A percentile compares a stretch with the other conserved stretches of the same genome.
Evolutionary conservation across 345 rosid species (phyloP).

Genomic region (Alliaria petiolata): DNA sequence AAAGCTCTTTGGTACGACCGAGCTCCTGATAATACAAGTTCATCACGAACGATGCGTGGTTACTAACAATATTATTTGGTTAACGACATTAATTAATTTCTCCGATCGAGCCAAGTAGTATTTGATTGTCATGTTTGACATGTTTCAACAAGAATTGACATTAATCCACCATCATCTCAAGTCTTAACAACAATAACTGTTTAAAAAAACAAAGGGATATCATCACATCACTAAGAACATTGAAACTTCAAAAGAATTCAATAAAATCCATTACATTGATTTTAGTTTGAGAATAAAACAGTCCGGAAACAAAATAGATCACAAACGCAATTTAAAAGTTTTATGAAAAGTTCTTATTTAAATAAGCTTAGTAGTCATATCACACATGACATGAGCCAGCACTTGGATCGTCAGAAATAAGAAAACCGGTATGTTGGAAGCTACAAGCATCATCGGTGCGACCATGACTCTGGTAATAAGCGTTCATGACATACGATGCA

Average conservation of each 20-base stretch:
- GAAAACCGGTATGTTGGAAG: neutral
- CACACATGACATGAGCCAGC: neutral
- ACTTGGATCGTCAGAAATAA: neutral
- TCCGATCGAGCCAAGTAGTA: no score
- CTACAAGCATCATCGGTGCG: neutral
- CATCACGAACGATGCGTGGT: no score
- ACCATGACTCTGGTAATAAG: slow-evolving; percentile 49
- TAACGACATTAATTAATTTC: no score
- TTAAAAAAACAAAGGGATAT: neutral
- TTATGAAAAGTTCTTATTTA: neutral
- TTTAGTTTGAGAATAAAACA: neutral
- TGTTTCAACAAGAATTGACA: neutral
- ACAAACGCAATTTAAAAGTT: neutral
- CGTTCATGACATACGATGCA: slow-evolving; percentile 78
- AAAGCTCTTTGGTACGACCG: no score
- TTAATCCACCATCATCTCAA: neutral
- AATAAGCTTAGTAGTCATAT: neutral
- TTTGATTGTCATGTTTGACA: neutral
- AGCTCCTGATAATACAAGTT: no score
- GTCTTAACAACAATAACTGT: neutral
- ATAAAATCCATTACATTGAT: neutral
- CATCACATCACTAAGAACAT: neutral
- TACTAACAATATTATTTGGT: no score
- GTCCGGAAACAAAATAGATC: neutral
- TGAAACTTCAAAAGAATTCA: neutral